A percentile compares a stretch with the other conserved stretches of the same genome.
Conservation (phyloP, 1,284 basidiomycete species). For the Fistulinella staudtii region DNA sequence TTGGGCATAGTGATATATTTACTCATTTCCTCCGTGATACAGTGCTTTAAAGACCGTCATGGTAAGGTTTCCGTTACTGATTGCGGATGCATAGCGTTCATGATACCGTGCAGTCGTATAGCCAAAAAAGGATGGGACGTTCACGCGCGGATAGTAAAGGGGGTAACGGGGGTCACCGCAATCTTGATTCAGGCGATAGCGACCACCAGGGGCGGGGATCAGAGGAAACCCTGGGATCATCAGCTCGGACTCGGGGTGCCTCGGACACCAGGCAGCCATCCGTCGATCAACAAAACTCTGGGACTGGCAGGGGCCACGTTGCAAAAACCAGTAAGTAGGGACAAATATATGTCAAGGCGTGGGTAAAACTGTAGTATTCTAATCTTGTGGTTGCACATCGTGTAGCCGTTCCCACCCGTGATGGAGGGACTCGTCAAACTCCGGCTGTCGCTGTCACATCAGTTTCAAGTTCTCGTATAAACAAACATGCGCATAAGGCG, state of each 20-base stretch:
- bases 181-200: conserved; percentile 39
- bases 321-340: conserved; percentile 29
- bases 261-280: conserved; percentile 36
- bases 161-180: conserved; percentile 38
- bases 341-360: conserved; percentile 11
- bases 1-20: conserved; percentile 12
- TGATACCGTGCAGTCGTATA: conserved; percentile 49
- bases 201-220: conserved; percentile 37
- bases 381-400: conserved; percentile 16
- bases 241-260: conserved; percentile 47
- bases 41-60: conserved; percentile 76
- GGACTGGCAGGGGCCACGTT: conserved; percentile 17
- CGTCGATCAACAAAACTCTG: conserved; percentile 24
- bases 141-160: conserved; percentile 49
- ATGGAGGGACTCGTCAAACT: conserved; percentile 16
- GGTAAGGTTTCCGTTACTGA: conserved; percentile 39
- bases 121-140: conserved; percentile 62
- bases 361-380: conserved; percentile 27
- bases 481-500: conserved; percentile 19
- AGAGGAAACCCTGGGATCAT: conserved; percentile 32
- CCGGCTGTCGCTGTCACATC: conserved; percentile 9
- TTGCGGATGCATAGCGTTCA: conserved; percentile 9
- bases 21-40: conserved; percentile 10
- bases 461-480: conserved; percentile 14
- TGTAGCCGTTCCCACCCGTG: conserved; percentile 21